Percentiles rank a stretch among this genome's conserved stretches.
Conservation (phyloP, 306 rosid species). For the Prinsepia uniflora region DNA sequence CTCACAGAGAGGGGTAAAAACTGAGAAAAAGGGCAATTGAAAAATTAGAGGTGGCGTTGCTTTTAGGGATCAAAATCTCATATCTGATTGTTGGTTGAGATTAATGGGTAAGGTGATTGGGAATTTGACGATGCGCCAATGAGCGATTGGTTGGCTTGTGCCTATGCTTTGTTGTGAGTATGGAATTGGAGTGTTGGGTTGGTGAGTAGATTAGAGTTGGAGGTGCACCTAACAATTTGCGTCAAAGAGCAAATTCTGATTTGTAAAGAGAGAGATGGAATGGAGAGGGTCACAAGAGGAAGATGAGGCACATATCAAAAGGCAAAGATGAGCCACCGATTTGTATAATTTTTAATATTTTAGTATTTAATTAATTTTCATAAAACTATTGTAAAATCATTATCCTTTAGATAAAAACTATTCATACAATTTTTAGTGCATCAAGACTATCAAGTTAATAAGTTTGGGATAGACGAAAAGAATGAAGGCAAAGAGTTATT, state of each 20-base stretch:
- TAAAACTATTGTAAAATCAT: no score
- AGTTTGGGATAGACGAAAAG: no score
- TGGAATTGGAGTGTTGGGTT: not conserved
- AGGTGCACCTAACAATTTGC: slow-evolving; percentile 1
- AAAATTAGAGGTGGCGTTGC: not conserved
- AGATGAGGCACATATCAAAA: no score
- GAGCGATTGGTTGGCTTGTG: slow-evolving; percentile 20
- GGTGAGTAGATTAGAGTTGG: not conserved
- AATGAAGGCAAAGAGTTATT: no score
- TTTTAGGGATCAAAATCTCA: not conserved
- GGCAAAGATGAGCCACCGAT: no score
- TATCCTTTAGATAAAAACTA: no score
- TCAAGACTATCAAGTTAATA: no score
- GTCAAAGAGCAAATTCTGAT: not conserved
- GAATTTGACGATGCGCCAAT: not conserved
- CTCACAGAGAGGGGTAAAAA: slow-evolving; percentile 1
- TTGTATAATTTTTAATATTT: no score
- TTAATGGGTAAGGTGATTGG: not conserved
- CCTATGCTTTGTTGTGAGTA: not conserved
- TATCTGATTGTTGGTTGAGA: slow-evolving; percentile 22
- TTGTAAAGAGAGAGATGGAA: not conserved
- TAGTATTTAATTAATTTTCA: no score
- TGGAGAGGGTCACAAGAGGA: not conserved
- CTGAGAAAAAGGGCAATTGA: not conserved
- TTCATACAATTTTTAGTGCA: no score